Base-by-base conservation (phyloP, 257 asterid genomes). In the Paulownia fortunei region DNA sequence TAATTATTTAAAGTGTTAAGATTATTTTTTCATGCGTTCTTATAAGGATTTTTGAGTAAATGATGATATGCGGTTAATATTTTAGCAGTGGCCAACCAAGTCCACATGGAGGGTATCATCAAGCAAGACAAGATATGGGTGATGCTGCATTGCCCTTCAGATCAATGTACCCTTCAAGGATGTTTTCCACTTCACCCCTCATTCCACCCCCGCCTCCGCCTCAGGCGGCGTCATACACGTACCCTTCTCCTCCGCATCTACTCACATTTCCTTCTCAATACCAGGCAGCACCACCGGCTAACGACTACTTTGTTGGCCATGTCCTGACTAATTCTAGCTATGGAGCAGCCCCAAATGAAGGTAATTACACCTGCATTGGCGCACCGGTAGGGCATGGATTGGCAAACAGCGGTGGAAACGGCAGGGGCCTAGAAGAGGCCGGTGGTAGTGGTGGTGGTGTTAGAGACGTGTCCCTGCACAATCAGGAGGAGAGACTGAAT, bases 291-390 rank as follows among this genome's bases (percentile, higher is more conserved):
- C 78, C 86, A 9, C 70, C 88, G 0, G 52, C 69, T 23, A 86
- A 84, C 52, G 94, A 91, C 65, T 94, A 90, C 91, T 81, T 77
- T 7, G 77, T 94, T 0, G 96, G 98, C 21, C 96, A 87, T 26
- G 92, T 84, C 5, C 72, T 91, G n/a, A 63, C 93, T 1, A 59
- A 32, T 62, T 37, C 87, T 0, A 77, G 72, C 76, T 81, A 82
- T 34, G 71, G 74, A 44, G 18, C 78, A 26, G 12, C 71, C 1
- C 34, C 86, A 1, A 26, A 67, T 4, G 86, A 86, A 41, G 71
- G 41, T 7, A 69, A 80, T 59, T 87, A 88, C 83, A 93, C 97
- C 44, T 93, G 97, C 90, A 83, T 93, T 10, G 98, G 98, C 6
- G 94, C 97, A 7, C 97, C 98, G 49, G 88, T 88, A 49, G 87